Evolutionary conservation across 768 basidiomycete genomes (phyloP).

Genomic region (Suillus subaureus): DNA sequence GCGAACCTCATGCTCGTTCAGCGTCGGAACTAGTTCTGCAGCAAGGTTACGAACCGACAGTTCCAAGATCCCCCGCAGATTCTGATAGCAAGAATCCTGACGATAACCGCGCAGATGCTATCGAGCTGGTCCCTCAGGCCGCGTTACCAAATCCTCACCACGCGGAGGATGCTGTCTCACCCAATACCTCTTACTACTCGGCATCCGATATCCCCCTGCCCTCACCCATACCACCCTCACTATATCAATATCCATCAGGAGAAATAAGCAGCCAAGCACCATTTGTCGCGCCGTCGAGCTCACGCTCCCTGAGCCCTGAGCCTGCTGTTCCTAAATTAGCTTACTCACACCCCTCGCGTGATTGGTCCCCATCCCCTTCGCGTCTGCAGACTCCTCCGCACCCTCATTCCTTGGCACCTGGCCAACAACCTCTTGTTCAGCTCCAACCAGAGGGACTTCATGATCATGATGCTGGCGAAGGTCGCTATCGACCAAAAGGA

Average conservation of each 20-base stretch:
- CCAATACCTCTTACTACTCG: constrained; percentile 64
- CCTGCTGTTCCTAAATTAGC: constrained; percentile 10
- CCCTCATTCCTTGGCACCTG: not conserved
- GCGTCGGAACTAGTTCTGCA: constrained; percentile 56
- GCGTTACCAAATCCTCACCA: not conserved
- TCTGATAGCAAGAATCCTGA: constrained; percentile 18
- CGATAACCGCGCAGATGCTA: constrained; percentile 4
- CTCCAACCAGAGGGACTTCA: not conserved
- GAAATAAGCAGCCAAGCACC: constrained; percentile 44
- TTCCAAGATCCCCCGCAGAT: constrained; percentile 33
- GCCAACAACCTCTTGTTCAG: not conserved
- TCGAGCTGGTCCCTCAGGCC: not conserved
- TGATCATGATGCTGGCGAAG: constrained; percentile 9
- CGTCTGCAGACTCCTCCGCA: not conserved
- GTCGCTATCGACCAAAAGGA: constrained; percentile 16
- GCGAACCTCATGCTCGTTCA: constrained; percentile 62
- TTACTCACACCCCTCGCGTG: constrained; percentile 19
- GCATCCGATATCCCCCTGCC: constrained; percentile 49
- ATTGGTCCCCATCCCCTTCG: constrained; percentile 15
- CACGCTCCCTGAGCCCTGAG: constrained; percentile 5
- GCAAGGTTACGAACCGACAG: constrained; percentile 51
- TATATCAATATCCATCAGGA: constrained; percentile 48
- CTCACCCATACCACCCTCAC: constrained; percentile 58
- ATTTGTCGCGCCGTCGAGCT: constrained; percentile 11
- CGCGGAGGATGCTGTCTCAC: constrained; percentile 26